phyloP scores from a whole-genome alignment of 371 early-diverging fungal genomes.

The Funneliformis caledonium region DNA sequence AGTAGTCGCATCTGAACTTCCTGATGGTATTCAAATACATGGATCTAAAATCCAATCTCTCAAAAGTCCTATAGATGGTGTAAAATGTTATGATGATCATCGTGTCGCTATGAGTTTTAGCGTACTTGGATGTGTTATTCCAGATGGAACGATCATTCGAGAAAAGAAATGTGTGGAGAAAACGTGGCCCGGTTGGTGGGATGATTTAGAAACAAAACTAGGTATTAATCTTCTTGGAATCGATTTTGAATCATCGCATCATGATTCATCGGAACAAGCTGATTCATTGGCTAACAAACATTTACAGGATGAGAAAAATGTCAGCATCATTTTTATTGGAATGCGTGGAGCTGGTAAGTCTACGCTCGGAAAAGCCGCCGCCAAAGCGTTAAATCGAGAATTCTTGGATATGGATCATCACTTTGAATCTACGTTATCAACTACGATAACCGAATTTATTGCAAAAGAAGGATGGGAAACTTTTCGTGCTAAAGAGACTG shows the following conservation, averaged over 20 bases:
- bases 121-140: constrained; percentile 79
- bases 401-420: constrained; percentile 92
- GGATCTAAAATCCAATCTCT: constrained; percentile 67
- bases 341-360: constrained; percentile 98
- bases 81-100: constrained; percentile 96
- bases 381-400: constrained; percentile 64
- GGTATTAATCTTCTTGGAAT: constrained; percentile 76
- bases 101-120: constrained; percentile 97
- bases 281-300: too few relatives aligned
- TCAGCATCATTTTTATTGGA: constrained; percentile 88
- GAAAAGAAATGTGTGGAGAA: constrained; percentile 97
- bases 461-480: constrained; percentile 83
- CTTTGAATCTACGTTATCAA: constrained; percentile 69
- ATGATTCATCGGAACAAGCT: background rate
- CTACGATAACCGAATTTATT: constrained; percentile 80
- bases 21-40: constrained; percentile 90
- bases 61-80: constrained; percentile 66
- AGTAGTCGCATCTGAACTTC: constrained; percentile 78
- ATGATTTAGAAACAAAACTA: constrained; percentile 78
- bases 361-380: constrained; percentile 78
- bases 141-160: constrained; percentile 75
- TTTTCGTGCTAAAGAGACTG: constrained; percentile 84
- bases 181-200: constrained; percentile 99
- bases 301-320: constrained; percentile 37
- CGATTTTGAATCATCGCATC: constrained; percentile 53